Conservation (phyloP, 2,329 filamentous ascomycete species). For the Neodidymelliopsis sp. region DNA sequence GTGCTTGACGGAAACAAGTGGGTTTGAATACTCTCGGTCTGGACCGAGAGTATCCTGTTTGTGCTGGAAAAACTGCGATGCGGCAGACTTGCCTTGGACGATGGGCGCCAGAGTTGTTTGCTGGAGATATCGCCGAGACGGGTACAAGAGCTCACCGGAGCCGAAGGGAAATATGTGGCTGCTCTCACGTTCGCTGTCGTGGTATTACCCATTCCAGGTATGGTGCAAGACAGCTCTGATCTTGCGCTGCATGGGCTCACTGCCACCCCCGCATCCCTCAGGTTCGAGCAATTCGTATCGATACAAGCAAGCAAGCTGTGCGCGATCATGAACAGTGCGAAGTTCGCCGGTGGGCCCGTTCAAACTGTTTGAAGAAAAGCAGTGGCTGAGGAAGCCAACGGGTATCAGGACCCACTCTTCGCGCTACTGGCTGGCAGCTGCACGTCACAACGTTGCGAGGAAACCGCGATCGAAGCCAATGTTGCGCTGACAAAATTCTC, state of each 20-base stretch:
- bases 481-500: constrained; percentile 37
- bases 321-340: background rate
- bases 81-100: background rate
- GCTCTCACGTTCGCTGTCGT: constrained; percentile 4
- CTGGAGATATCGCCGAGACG: constrained; percentile 29
- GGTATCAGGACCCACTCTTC: constrained; percentile 3
- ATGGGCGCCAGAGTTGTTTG: too few species aligned
- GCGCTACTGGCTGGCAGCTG: constrained; percentile 21
- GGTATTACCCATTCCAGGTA: too few species aligned
- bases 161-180: constrained; percentile 13
- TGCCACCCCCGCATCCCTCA: constrained; percentile 4
- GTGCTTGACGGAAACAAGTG: constrained; percentile 7
- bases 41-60: constrained; percentile 5
- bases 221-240: constrained; percentile 12
- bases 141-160: constrained; percentile 19
- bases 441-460: constrained; percentile 16
- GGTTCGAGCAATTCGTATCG: background rate
- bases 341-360: background rate
- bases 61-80: constrained; percentile 1
- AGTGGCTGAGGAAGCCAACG: background rate
- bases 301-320: background rate
- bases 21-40: constrained; percentile 7
- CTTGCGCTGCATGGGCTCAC: constrained; percentile 10
- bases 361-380: background rate
- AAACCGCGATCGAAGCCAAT: constrained; percentile 30